A percentile compares a stretch with the other conserved stretches of the same genome.
phyloP scores from a whole-genome alignment of 192 early-diverging fungal genomes.

The Backusella macrospora region DNA sequence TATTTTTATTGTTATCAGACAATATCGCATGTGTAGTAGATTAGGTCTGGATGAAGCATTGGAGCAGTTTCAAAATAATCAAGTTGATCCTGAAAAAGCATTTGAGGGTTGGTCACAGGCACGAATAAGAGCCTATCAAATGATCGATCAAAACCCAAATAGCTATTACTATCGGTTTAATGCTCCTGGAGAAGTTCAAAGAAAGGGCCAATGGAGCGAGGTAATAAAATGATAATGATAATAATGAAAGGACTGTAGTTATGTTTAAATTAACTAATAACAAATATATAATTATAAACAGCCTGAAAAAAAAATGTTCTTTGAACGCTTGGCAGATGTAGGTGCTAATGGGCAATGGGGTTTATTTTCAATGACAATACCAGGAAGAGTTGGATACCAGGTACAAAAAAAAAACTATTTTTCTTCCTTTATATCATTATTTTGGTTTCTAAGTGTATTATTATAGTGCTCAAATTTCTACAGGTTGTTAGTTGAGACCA shows the following conservation, averaged over 20 bases:
- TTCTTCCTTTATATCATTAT: background rate
- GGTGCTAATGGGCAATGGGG: constrained; percentile 96
- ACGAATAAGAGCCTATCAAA: constrained; percentile 86
- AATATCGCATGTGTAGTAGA: constrained; percentile 72
- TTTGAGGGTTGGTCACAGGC: constrained; percentile 96
- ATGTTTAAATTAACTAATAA: background rate
- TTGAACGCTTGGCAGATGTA: constrained; percentile 75
- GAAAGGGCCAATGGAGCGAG: constrained; percentile 85
- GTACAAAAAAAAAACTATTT: constrained; percentile 35
- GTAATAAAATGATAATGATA: constrained; percentile 29
- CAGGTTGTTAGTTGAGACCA: constrained; percentile 80
- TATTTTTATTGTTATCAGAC: constrained; percentile 20
- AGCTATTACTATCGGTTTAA: constrained; percentile 98
- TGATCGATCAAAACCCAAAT: constrained; percentile 92
- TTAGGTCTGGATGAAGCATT: constrained; percentile 85
- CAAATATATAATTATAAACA: constrained; percentile 24
- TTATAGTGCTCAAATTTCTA: constrained; percentile 92
- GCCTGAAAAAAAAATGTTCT: constrained; percentile 84
- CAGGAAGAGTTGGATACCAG: constrained; percentile 94
- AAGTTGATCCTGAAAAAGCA: constrained; percentile 75
- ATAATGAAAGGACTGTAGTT: background rate
- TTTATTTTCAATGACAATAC: constrained; percentile 91
- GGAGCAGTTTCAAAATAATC: constrained; percentile 75
- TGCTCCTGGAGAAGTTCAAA: constrained; percentile 90
- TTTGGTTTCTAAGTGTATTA: background rate